phyloP scores from a whole-genome alignment of 345 rosid genomes.

The Hirschfeldia incana region DNA sequence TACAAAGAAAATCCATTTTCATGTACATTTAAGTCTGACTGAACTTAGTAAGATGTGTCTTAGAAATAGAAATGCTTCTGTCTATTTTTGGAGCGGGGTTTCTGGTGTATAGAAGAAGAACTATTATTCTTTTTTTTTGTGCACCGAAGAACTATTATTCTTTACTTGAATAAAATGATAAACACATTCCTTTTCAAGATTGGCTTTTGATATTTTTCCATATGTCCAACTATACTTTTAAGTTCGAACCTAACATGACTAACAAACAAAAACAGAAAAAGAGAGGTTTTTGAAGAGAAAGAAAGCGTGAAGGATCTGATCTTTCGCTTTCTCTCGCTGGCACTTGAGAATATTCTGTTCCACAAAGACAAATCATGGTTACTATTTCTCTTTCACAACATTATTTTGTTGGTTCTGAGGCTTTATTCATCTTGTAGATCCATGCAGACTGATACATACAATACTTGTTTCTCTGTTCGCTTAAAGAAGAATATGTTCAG shows the following conservation, averaged over 20 bases:
- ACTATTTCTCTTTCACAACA: constrained; percentile 7
- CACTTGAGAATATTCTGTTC: background rate
- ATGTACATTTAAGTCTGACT: background rate
- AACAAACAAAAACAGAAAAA: constrained; percentile 7
- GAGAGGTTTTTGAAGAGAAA: constrained; percentile 13
- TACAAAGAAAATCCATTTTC: background rate
- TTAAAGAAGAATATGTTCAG: too few relatives aligned
- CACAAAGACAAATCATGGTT: constrained; percentile 27
- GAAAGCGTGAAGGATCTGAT: constrained; percentile 27
- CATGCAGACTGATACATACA: too few relatives aligned
- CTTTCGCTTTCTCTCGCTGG: background rate
- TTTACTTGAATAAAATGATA: background rate
- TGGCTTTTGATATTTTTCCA: constrained; percentile 25
- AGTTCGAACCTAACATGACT: constrained; percentile 10
- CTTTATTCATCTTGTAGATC: background rate
- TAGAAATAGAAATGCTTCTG: constrained; percentile 21
- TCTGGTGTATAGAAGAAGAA: background rate
- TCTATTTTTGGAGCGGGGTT: constrained; percentile 20
- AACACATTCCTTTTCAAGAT: constrained; percentile 1
- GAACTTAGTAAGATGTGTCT: constrained; percentile 10
- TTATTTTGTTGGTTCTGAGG: background rate
- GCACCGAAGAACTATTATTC: background rate
- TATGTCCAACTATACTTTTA: background rate
- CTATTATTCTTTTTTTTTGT: background rate
- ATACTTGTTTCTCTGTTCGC: too few relatives aligned